Percentiles rank a stretch among this genome's conserved stretches.
phyloP scores from a whole-genome alignment of 2,329 filamentous ascomycete genomes.

The Aspergillus versicolor region DNA sequence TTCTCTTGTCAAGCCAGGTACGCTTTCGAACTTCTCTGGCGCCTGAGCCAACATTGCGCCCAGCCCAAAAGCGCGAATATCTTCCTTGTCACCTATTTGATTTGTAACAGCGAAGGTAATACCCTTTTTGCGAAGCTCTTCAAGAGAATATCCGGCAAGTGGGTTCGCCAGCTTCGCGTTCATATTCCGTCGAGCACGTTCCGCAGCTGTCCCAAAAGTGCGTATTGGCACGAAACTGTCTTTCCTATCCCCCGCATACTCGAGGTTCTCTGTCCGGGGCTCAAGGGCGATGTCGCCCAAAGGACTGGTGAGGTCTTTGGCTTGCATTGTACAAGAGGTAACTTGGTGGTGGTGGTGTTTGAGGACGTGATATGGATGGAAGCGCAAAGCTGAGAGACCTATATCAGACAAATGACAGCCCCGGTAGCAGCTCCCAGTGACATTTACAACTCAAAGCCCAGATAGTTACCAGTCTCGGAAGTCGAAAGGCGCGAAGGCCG shows the following conservation, averaged over 20 bases:
- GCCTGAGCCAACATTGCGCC: conserved; percentile 60
- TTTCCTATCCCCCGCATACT: conserved; percentile 13
- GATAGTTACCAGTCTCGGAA: neutral
- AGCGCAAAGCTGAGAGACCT: neutral
- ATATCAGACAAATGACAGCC: neutral
- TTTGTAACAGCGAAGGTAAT: conserved; percentile 59
- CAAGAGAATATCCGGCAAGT: conserved; percentile 48
- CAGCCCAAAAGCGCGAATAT: conserved; percentile 59
- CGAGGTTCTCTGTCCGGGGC: conserved; percentile 11
- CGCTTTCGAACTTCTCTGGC: conserved; percentile 50
- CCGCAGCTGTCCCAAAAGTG: conserved; percentile 34
- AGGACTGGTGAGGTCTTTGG: conserved; percentile 11
- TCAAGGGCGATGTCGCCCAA: conserved; percentile 8
- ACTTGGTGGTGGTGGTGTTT: neutral
- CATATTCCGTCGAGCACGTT: conserved; percentile 41
- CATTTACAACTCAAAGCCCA: neutral
- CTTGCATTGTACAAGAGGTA: conserved; percentile 11
- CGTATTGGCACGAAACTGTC: conserved; percentile 25
- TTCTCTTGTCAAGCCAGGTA: conserved; percentile 56
- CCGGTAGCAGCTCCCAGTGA: neutral
- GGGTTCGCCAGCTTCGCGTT: conserved; percentile 56
- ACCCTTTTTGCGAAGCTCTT: conserved; percentile 56
- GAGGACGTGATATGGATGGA: neutral
- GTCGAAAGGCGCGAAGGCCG: neutral
- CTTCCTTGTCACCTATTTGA: conserved; percentile 55